Evolutionary conservation across 805 yeast genomes (phyloP).

Genomic region (Kodamaea kakaduensis): DNA sequence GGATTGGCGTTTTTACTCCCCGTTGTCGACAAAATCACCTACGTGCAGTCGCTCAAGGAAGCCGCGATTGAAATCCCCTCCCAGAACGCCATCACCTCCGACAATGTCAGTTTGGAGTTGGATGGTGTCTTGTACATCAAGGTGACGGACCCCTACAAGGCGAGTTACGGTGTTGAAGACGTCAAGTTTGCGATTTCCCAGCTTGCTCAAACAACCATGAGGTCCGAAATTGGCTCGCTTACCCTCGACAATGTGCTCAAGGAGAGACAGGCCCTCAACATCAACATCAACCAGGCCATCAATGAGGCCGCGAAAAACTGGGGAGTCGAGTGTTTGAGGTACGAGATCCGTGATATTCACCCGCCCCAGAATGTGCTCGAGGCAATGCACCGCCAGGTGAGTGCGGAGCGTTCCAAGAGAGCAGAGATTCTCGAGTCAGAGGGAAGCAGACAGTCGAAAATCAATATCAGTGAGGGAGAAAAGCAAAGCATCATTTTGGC

Average conservation of each 20-base stretch:
- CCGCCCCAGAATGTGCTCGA: constrained; percentile 83
- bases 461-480: constrained; percentile 82
- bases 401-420: constrained; percentile 81
- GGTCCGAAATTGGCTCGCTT: constrained; percentile 83
- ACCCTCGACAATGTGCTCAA: constrained; percentile 72
- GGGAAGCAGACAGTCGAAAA: constrained; percentile 74
- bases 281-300: constrained; percentile 69
- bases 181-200: constrained; percentile 82
- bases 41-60: constrained; percentile 80
- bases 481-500: constrained; percentile 65
- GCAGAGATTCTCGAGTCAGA: constrained; percentile 86
- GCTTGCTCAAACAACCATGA: constrained; percentile 87
- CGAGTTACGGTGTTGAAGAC: constrained; percentile 84
- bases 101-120: constrained; percentile 78
- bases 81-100: constrained; percentile 82
- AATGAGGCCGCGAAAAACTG: constrained; percentile 82
- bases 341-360: constrained; percentile 84
- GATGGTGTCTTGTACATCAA: constrained; percentile 80
- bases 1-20: constrained; percentile 76
- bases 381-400: constrained; percentile 89
- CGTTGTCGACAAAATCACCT: constrained; percentile 67
- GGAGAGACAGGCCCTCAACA: constrained; percentile 70
- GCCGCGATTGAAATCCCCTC: constrained; percentile 81
- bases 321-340: constrained; percentile 82
- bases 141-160: constrained; percentile 78